A percentile compares a stretch with the other conserved stretches of the same genome.
phyloP scores from a whole-genome alignment of 495 filamentous ascomycete species.

The Penicillium herquei region DNA sequence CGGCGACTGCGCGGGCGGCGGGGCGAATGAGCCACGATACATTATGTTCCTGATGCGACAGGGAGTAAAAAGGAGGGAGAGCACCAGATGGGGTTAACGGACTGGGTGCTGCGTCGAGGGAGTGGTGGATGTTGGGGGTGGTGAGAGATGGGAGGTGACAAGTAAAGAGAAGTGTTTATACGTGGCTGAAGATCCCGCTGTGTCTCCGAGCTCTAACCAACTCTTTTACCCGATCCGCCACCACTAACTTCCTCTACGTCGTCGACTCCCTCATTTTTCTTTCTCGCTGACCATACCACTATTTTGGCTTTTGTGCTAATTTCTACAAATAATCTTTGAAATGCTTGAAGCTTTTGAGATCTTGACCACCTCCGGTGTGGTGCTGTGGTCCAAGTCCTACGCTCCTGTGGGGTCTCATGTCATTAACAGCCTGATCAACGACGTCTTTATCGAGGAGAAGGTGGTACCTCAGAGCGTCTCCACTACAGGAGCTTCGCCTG shows the following conservation, averaged over 20 bases:
- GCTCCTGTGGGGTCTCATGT: conserved; percentile 73
- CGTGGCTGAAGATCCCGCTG: conserved; percentile 42
- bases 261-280: background rate
- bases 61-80: conserved; percentile 1
- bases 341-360: conserved; percentile 98
- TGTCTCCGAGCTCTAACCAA: conserved; percentile 24
- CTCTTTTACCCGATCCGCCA: conserved; percentile 40
- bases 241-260: conserved; percentile 19
- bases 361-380: conserved; percentile 90
- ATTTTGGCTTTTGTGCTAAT: background rate
- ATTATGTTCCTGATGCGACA: conserved; percentile 45
- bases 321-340: conserved; percentile 1
- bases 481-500: conserved; percentile 38
- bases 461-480: conserved; percentile 53
- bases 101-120: conserved; percentile 5
- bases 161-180: conserved; percentile 34
- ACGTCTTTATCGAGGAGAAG: conserved; percentile 95
- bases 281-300: conserved; percentile 3
- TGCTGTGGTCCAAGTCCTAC: conserved; percentile 92
- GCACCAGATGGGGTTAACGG: background rate
- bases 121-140: conserved; percentile 10
- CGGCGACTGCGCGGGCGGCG: conserved; percentile 78
- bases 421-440: conserved; percentile 90
- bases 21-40: conserved; percentile 79
- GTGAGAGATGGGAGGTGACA: background rate